Evolutionary conservation across 2,329 filamentous ascomycete genomes (phyloP), one percentile per base, ranked within the genome.

Genomic region (Calycina marina): DNA sequence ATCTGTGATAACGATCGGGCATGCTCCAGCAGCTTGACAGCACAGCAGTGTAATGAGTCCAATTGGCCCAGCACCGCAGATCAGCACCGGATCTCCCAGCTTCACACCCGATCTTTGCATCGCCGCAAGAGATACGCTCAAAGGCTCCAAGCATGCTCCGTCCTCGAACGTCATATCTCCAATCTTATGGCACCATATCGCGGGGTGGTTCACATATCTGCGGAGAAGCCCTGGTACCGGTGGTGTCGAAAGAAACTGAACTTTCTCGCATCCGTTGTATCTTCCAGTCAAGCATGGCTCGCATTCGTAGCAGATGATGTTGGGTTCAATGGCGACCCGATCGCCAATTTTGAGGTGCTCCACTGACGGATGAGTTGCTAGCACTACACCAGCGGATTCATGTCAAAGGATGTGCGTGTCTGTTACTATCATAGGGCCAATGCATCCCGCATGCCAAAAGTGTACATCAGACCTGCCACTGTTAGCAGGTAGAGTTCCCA

Each of bases 381-480:
- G 69, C 38, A 94, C 59, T 49, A 78, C 76, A 41, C 86, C 88
- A 4, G 85, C 79, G 25, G 84, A 90, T 61, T 96, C 88, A 64
- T 96, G 88, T 44, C 88, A 88, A 13, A 96, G 75, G 51, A 94
- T 85, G 57, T 94, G 88, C 51, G 86, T 78, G 50, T 70, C 80
- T 45, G 70, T 69, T 29, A 96, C 88, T 41, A 94, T 77, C 86
- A 94, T 94, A 45, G 86, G 86, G 16, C 88, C 88, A 53, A 96
- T 96, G 62, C 81, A 82, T 44, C 88, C 88, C 30, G 80, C 79
- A 54, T 92, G 83, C 88, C 88, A 96, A 65, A 96, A 96, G 61
- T 96, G 88, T 35, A 96, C 77, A 57, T 94, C 86, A 39, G 83
- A 93, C 36, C 82, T 88, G 48, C 11, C 15, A 31, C 6, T 14